Conservation (phyloP, 805 yeast genomes). For the Saccharomycopsis fibuligera region DNA sequence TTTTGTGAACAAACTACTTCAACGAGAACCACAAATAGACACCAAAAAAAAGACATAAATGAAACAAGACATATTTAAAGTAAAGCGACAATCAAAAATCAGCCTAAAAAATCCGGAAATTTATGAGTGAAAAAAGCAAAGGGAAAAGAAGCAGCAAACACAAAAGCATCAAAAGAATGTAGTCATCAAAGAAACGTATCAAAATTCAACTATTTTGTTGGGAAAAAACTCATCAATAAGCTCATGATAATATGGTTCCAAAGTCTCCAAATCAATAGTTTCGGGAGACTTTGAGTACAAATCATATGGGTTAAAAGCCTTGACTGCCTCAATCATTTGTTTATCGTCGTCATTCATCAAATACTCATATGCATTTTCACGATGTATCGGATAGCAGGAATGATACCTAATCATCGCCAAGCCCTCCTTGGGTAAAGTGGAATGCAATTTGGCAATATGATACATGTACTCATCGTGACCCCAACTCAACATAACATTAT, state of each 20-base stretch:
- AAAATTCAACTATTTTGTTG: conserved; percentile 47
- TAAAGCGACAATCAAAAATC: too few species aligned
- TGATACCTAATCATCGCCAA: conserved; percentile 72
- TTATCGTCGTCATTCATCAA: conserved; percentile 59
- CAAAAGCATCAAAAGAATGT: background rate
- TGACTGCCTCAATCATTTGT: conserved; percentile 55
- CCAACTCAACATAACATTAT: conserved; percentile 68
- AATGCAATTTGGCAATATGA: conserved; percentile 59
- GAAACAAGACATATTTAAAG: too few species aligned
- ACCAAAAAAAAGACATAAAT: too few species aligned
- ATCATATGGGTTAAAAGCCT: conserved; percentile 63
- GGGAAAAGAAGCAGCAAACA: too few species aligned
- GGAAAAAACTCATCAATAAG: conserved; percentile 67
- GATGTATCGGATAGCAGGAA: conserved; percentile 73
- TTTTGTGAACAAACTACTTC: too few species aligned
- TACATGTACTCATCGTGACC: conserved; percentile 79
- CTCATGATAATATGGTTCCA: conserved; percentile 54
- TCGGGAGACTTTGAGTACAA: conserved; percentile 55
- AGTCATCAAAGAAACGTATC: conserved; percentile 19
- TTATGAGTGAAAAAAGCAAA: too few species aligned
- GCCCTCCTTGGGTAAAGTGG: conserved; percentile 57
- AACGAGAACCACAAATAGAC: too few species aligned
- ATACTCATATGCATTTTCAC: conserved; percentile 58
- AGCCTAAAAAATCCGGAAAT: too few species aligned
- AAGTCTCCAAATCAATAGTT: conserved; percentile 41